Evolutionary conservation across 2,329 filamentous ascomycete genomes (phyloP).

Genomic region (Beauveria rudraprayagi): DNA sequence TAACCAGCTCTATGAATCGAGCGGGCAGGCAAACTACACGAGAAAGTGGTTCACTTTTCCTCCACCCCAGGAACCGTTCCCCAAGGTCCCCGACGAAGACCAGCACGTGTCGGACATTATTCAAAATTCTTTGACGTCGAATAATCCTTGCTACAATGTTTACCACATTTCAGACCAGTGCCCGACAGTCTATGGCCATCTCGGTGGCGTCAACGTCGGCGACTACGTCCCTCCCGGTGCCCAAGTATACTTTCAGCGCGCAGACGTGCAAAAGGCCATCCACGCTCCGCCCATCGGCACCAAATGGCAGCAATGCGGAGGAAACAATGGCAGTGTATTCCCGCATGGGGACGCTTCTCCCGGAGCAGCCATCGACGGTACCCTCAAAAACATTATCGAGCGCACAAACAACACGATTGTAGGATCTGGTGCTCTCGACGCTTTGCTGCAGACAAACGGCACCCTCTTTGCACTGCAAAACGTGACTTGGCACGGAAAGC

Average conservation of each 20-base stretch:
- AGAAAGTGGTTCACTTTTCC: constrained; percentile 60
- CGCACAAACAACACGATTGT: constrained; percentile 16
- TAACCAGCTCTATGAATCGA: constrained; percentile 42
- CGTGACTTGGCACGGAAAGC: constrained; percentile 60
- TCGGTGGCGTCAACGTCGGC: constrained; percentile 28
- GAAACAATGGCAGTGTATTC: constrained; percentile 11
- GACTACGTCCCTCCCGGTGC: constrained; percentile 41
- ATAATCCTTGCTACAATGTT: constrained; percentile 72
- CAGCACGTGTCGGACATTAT: constrained; percentile 47
- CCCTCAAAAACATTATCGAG: constrained; percentile 14
- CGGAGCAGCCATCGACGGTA: constrained; percentile 11
- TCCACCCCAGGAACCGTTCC: constrained; percentile 47
- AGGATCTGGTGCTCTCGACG: constrained; percentile 29
- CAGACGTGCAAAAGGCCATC: constrained; percentile 60
- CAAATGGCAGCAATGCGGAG: constrained; percentile 29
- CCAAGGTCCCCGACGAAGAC: constrained; percentile 46
- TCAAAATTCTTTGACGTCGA: constrained; percentile 38
- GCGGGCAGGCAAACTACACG: constrained; percentile 55
- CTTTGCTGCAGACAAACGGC: constrained; percentile 54
- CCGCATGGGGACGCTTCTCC: constrained; percentile 12
- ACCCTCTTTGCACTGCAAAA: constrained; percentile 59
- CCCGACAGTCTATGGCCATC: constrained; percentile 59
- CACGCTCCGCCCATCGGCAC: constrained; percentile 50
- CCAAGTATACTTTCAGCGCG: constrained; percentile 64
- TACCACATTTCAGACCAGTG: constrained; percentile 69